Evolutionary conservation across 2,329 filamentous ascomycete genomes (phyloP), one percentile per base, ranked within the genome.

Genomic region (Scedosporium boydii): DNA sequence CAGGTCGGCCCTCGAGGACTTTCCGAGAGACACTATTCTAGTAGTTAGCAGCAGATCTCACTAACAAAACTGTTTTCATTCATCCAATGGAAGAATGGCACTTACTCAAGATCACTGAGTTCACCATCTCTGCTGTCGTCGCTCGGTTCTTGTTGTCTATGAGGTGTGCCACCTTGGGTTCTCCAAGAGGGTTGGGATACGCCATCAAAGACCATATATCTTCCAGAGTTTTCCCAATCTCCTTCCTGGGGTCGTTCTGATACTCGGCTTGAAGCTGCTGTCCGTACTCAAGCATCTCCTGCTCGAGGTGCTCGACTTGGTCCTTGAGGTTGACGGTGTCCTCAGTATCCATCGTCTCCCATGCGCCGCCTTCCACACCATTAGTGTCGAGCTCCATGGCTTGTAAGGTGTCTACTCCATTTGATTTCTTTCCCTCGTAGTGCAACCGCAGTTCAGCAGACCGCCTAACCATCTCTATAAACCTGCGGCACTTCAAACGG

Each of bases 171-270:
- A 97, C 83, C 64, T 88, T 84, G 58, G 83, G 81, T 65, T 90
- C 91, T 67, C 87, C 85, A 16, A 89, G 80, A 0, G 93, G 90
- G 70, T 97, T 90, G 42, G 84, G 77, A 70, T 98, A 99, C 1
- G 93, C 93, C 66, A 98, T 84, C 62, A 97, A 78, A 6, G 91
- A 89, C 75, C 95, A 96, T 1, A 96, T 93, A 66, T 96, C 91
- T 64, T 87, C 82, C 26, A 99, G 82, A 53, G 88, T 84, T 67
- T 88, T 88, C 69, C 82, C 83, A 9, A 93, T 83, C 68, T 93
- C 88, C 59, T 82, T 82, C 58, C 88, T 81, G 16, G 83, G 80
- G 68, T 96, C 90, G 48, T 83, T 81, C 55, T 82, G 83, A 71
- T 93, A 98, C 69, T 97, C 90, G 16, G 84, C 80, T 64, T 89